Percentiles rank a stretch among this genome's conserved stretches.
Evolutionary conservation across 768 basidiomycete genomes (phyloP).

Genomic region (Xerocomellus amylosporus): DNA sequence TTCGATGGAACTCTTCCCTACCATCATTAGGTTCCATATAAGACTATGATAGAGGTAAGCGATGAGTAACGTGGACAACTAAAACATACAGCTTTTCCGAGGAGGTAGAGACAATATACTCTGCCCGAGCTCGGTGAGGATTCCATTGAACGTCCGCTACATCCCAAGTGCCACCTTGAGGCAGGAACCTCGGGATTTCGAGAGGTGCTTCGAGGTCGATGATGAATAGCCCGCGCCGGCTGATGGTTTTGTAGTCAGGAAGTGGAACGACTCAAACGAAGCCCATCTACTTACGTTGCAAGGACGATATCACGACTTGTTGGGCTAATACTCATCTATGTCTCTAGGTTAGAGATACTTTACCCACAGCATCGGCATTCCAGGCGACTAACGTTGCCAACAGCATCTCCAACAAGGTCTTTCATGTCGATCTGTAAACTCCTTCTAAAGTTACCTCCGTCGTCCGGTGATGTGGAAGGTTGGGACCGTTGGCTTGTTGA

Average conservation of each 20-base stretch:
- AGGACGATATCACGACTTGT: slow-evolving; percentile 85
- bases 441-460: slow-evolving; percentile 55
- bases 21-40: slow-evolving; percentile 88
- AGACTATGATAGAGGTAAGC: slow-evolving; percentile 43
- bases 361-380: background rate
- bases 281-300: slow-evolving; percentile 60
- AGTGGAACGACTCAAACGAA: background rate
- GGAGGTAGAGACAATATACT: slow-evolving; percentile 86
- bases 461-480: slow-evolving; percentile 41
- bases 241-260: slow-evolving; percentile 21
- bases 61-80: background rate
- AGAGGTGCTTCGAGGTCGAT: slow-evolving; percentile 89
- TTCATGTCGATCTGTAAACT: slow-evolving; percentile 79
- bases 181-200: slow-evolving; percentile 87
- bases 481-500: slow-evolving; percentile 13
- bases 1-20: slow-evolving; percentile 76
- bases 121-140: slow-evolving; percentile 68
- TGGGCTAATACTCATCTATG: slow-evolving; percentile 89
- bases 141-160: slow-evolving; percentile 95
- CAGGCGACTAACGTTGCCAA: slow-evolving; percentile 64
- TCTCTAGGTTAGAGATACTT: slow-evolving; percentile 5
- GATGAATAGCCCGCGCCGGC: slow-evolving; percentile 88
- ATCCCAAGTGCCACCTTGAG: slow-evolving; percentile 96
- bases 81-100: slow-evolving; percentile 76
- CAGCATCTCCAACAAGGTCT: slow-evolving; percentile 73